Conservation (phyloP, 2,329 filamentous ascomycete genomes). For the Mycosphaerella sp. region DNA sequence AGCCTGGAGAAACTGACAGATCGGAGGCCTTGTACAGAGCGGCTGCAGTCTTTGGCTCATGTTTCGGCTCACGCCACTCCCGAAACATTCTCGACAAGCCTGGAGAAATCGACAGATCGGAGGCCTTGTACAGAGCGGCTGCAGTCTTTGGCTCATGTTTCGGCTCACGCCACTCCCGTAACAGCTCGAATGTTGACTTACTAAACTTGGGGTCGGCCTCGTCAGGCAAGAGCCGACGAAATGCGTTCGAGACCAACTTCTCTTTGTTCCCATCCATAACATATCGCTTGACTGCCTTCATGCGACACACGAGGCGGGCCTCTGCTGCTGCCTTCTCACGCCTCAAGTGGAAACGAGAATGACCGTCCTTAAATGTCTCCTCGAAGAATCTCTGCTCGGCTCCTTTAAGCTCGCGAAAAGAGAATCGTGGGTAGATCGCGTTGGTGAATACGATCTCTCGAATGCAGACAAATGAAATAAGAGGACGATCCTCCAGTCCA, state of each 20-base stretch:
- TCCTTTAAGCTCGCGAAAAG: not conserved
- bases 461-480: conserved; percentile 21
- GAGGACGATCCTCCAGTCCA: conserved; percentile 13
- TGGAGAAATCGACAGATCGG: not conserved
- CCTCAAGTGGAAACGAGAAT: not conserved
- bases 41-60: no score
- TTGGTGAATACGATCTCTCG: conserved; percentile 49
- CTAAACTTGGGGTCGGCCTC: not conserved
- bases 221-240: not conserved
- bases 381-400: not conserved
- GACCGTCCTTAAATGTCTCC: not conserved
- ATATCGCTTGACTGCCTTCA: conserved; percentile 39
- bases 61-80: not conserved
- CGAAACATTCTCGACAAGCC: not conserved
- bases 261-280: conserved; percentile 10
- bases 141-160: no score
- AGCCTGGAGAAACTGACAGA: not conserved
- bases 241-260: conserved; percentile 3
- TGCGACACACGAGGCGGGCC: conserved; percentile 49
- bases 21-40: no score
- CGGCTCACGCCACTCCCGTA: not conserved
- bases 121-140: no score
- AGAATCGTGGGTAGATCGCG: conserved; percentile 33
- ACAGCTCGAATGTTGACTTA: not conserved
- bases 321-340: conserved; percentile 22